Evolutionary conservation across 352 stramenopile species (phyloP), one percentile per base, ranked within the genome.

Genomic region (Globisporangium nodosum): DNA sequence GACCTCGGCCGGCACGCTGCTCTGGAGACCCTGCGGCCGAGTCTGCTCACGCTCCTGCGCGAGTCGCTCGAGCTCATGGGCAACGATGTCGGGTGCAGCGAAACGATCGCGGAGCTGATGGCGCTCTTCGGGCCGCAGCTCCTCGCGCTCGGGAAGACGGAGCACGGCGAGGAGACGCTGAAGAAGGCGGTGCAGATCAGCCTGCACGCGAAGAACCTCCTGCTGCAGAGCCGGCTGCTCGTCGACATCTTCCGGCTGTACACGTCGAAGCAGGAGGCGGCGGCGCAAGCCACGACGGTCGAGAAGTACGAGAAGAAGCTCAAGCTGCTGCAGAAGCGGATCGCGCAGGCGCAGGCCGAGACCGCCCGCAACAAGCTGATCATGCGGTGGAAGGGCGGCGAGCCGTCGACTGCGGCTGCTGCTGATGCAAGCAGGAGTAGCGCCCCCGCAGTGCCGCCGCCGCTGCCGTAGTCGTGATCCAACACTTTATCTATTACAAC

Each of bases 301-400:
- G 63, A 71, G 20, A 88, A 86, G 59, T 89, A 85, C 60, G 63
- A 76, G 51, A 91, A 88, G 69, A 93, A 88, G 52, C n/a, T 80
- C 45, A 65, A 56, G 20, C 33, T 78, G 58, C 61, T 90, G 27
- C 68, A 73, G 50, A 68, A 67, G 13, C 79, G 81, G 3, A 69
- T 92, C 18, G 51, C 65, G 1, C 61, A 75, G 24, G 81, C 79
- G 24, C 74, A 78, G 49, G 56, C 64, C 0, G 69, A 90, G 57
- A 54, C 61, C 12, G 40, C 59, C 33, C 82, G 68, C 4, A 71
- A 56, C 27, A 60, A 66, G n/a, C 58, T 60, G 18, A 64, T 90
- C n/a, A 42, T 92, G 46, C 54, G 57, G 40, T 90, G 81, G 81
- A 79, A 70, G 8, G 64, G 66, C 16, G 60, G 40, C 27, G 65